Percentiles rank a stretch among this genome's conserved stretches.
phyloP scores from a whole-genome alignment of 345 rosid genomes.

The Dimocarpus longan region DNA sequence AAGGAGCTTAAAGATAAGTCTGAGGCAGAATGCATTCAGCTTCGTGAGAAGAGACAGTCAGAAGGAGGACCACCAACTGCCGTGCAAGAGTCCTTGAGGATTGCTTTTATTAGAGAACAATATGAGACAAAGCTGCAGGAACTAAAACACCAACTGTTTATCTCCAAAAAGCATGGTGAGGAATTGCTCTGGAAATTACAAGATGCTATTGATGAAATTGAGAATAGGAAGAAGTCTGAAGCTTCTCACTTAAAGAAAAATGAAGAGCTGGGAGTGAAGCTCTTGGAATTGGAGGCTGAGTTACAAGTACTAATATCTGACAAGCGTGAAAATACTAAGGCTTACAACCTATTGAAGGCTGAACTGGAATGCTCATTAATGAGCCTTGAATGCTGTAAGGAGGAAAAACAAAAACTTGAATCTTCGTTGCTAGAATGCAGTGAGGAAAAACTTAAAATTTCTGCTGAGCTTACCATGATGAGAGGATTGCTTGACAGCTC shows the following conservation, averaged over 20 bases:
- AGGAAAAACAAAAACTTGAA: constrained; percentile 88
- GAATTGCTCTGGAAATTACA: constrained; percentile 92
- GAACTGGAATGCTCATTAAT: constrained; percentile 90
- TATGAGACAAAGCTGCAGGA: constrained; percentile 83
- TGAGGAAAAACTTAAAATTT: constrained; percentile 59
- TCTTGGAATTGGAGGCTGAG: constrained; percentile 74
- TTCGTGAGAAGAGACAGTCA: constrained; percentile 57
- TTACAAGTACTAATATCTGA: constrained; percentile 60
- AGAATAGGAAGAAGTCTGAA: constrained; percentile 74
- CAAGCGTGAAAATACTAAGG: constrained; percentile 73
- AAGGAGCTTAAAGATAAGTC: constrained; percentile 90
- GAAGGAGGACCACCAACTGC: constrained; percentile 57
- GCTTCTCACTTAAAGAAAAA: constrained; percentile 74
- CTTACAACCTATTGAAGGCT: constrained; percentile 84
- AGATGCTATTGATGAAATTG: constrained; percentile 86
- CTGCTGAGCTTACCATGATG: constrained; percentile 52
- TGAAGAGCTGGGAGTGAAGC: constrained; percentile 74
- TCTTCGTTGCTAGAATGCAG: constrained; percentile 57
- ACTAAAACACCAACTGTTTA: constrained; percentile 76
- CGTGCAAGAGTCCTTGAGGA: constrained; percentile 91
- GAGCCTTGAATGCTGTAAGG: constrained; percentile 96
- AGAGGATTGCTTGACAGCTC: constrained; percentile 49
- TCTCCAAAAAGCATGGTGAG: constrained; percentile 88
- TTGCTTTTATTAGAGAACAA: constrained; percentile 95
- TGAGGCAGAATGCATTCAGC: constrained; percentile 64